Percentiles rank a stretch among this genome's conserved stretches.
phyloP scores from a whole-genome alignment of 768 basidiomycete species.

The Tricholoma hemisulphureum region DNA sequence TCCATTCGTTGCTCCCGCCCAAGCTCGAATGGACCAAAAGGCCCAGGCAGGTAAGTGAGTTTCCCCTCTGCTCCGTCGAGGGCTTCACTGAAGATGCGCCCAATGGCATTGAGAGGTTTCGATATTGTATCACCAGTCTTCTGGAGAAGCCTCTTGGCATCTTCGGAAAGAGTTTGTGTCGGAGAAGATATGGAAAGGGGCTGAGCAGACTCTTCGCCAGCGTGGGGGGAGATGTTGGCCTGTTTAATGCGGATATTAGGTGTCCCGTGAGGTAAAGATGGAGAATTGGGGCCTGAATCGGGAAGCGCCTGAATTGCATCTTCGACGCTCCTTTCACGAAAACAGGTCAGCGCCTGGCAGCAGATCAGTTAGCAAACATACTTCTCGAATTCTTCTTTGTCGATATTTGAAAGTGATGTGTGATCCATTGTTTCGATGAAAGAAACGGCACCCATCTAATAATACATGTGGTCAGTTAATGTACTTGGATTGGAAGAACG shows the following conservation, averaged over 20 bases:
- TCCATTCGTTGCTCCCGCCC: conserved; percentile 49
- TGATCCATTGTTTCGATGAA: conserved; percentile 99
- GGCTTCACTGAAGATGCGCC: conserved; percentile 84
- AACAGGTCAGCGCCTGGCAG: neutral
- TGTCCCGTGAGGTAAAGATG: conserved; percentile 29
- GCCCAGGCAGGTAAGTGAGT: conserved; percentile 62
- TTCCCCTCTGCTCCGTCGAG: conserved; percentile 70
- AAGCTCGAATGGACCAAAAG: conserved; percentile 67
- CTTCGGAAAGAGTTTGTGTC: conserved; percentile 54
- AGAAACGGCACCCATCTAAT: conserved; percentile 94
- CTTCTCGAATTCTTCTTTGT: conserved; percentile 90
- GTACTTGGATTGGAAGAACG: neutral
- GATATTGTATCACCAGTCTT: conserved; percentile 90
- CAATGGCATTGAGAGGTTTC: conserved; percentile 86
- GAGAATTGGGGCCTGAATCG: conserved; percentile 40
- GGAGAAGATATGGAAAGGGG: conserved; percentile 67
- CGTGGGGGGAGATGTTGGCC: conserved; percentile 44
- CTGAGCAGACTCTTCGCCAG: conserved; percentile 88
- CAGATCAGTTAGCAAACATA: conserved; percentile 25
- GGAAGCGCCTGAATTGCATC: conserved; percentile 51
- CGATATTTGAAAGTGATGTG: conserved; percentile 88
- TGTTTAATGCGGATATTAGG: conserved; percentile 18
- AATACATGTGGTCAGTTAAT: neutral
- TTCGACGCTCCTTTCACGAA: conserved; percentile 45
- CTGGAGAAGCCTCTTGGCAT: conserved; percentile 81